A percentile compares a stretch with the other conserved stretches of the same genome.
phyloP scores from a whole-genome alignment of 441 rosid species.

The Dalechampia spathulata region DNA sequence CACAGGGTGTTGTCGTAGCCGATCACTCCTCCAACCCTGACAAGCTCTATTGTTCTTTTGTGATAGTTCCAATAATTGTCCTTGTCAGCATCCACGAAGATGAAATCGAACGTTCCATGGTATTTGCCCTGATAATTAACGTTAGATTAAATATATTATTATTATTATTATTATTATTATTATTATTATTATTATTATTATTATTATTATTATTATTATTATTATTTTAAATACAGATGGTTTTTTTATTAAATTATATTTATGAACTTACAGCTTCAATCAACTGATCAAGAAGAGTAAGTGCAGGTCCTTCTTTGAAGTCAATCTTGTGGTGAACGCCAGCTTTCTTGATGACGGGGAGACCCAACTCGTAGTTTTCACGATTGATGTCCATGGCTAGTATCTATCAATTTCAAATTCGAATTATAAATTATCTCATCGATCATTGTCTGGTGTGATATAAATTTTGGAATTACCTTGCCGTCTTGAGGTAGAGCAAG shows the following conservation, averaged over 20 bases:
- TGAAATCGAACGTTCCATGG: slow-evolving; percentile 78
- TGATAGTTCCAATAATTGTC: slow-evolving; percentile 94
- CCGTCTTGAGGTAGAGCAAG: slow-evolving; percentile 96
- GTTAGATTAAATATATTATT: too few relatives aligned
- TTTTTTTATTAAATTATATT: too few relatives aligned
- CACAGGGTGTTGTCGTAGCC: slow-evolving; percentile 98
- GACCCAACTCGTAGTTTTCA: slow-evolving; percentile 86
- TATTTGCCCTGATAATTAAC: slow-evolving; percentile 40
- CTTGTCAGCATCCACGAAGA: slow-evolving; percentile 95
- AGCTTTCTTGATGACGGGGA: slow-evolving; percentile 81
- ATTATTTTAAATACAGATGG: too few relatives aligned
- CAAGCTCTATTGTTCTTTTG: slow-evolving; percentile 63
- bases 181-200: too few relatives aligned
- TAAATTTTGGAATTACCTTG: slow-evolving; percentile 62
- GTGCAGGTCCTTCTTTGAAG: slow-evolving; percentile 91
- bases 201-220: too few relatives aligned
- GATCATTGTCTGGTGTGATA: not conserved
- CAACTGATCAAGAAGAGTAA: slow-evolving; percentile 79
- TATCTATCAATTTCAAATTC: slow-evolving; percentile 39
- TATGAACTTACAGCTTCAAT: slow-evolving; percentile 47
- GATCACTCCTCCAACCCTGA: slow-evolving; percentile 79
- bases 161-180: not conserved
- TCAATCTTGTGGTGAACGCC: slow-evolving; percentile 94
- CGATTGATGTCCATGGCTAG: slow-evolving; percentile 91
- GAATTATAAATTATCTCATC: not conserved